Conservation (phyloP, 441 rosid species). For the Arabidopsis hybrid region DNA sequence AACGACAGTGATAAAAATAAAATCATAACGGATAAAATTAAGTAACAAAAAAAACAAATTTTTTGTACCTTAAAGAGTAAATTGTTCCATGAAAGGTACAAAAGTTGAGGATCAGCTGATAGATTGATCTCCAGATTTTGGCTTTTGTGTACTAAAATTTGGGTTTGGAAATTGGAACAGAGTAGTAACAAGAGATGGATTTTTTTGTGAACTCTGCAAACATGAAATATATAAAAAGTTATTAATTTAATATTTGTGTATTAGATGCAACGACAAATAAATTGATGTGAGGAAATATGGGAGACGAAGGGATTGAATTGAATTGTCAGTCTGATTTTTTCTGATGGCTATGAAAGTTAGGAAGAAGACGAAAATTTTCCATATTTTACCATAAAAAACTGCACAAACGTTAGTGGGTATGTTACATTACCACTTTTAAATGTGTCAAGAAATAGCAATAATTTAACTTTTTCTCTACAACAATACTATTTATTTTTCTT, state of each 20-base stretch:
- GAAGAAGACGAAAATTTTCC: conserved; percentile 15
- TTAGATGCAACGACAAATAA: not conserved
- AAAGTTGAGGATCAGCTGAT: conserved; percentile 15
- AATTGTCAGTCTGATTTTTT: conserved; percentile 34
- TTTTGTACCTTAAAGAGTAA: conserved; percentile 32
- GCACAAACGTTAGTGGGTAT: conserved; percentile 29
- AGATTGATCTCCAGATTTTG: conserved; percentile 33
- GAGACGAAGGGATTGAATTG: conserved; percentile 25
- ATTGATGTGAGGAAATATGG: not conserved
- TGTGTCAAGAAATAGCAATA: not conserved
- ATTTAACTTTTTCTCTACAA: not conserved
- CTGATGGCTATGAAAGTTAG: conserved; percentile 13
- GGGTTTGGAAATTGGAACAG: conserved; percentile 2
- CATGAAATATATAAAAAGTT: not conserved
- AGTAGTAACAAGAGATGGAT: conserved; percentile 12
- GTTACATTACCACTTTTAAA: conserved; percentile 28
- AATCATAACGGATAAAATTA: conserved; percentile 9
- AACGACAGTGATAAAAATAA: not conserved
- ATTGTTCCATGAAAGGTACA: conserved; percentile 34
- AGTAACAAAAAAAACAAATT: not conserved
- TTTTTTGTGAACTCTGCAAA: not conserved
- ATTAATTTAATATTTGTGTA: not conserved
- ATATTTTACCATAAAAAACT: not conserved
- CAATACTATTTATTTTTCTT: not conserved
- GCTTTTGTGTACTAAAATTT: not conserved